Conservation (phyloP, 2,329 filamentous ascomycete species). For the Dissoconium aciculare region DNA sequence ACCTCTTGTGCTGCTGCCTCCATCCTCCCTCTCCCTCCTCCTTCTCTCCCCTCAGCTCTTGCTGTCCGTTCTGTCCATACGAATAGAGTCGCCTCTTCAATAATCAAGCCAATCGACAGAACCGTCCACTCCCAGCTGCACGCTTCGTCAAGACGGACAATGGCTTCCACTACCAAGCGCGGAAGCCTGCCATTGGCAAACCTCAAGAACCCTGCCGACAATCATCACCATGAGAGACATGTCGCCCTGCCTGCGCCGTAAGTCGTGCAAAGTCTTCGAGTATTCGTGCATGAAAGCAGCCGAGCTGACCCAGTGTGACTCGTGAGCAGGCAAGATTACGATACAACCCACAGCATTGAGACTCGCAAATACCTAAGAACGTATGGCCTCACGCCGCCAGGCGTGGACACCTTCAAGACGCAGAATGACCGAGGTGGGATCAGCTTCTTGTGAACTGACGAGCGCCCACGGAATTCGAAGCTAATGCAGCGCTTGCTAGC, state of each 20-base stretch:
- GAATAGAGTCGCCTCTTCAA: background rate
- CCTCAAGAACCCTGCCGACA: constrained; percentile 20
- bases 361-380: constrained; percentile 37
- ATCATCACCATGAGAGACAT: constrained; percentile 22
- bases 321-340: constrained; percentile 27
- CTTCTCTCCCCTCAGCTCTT: background rate
- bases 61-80: constrained; percentile 1
- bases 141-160: constrained; percentile 3
- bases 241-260: constrained; percentile 12
- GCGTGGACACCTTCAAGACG: constrained; percentile 35
- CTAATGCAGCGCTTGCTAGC: constrained; percentile 32
- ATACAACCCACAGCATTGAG: constrained; percentile 35
- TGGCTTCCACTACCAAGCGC: constrained; percentile 10
- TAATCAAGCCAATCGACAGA: no score
- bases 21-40: background rate
- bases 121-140: no score
- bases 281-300: background rate
- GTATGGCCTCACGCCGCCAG: constrained; percentile 38
- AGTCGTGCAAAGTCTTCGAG: constrained; percentile 2
- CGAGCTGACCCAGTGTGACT: background rate
- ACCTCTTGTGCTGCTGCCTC: background rate
- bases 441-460: constrained; percentile 15
- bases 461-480: constrained; percentile 8
- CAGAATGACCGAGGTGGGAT: constrained; percentile 36
- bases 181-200: constrained; percentile 18